These are phyloP conservation scores for Eimeria brunetti DNA, from an alignment of 169 alveolate genomes.

Conservation along the genomic window DNA sequence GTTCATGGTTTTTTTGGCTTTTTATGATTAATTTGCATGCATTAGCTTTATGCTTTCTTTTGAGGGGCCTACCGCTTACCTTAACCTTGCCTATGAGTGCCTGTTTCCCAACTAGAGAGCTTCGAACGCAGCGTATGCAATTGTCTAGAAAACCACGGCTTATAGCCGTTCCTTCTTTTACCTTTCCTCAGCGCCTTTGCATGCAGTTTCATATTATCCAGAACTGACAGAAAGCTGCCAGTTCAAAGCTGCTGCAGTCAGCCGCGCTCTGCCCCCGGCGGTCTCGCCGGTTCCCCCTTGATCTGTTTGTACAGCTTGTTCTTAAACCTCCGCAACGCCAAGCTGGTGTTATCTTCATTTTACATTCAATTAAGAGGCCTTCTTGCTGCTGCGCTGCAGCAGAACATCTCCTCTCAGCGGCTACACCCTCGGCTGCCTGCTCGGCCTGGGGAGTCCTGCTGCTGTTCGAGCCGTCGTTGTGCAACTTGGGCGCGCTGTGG, in stretches of 20 bases:
- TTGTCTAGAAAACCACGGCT: not conserved
- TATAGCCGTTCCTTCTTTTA: not conserved
- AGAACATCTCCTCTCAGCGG: not conserved
- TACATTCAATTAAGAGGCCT: not conserved
- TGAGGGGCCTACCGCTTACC: not conserved
- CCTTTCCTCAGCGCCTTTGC: not conserved
- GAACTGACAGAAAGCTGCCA: not conserved
- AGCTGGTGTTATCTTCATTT: not conserved
- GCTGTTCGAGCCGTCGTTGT: not conserved
- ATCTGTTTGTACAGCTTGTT: not conserved
- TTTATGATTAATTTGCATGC: not conserved
- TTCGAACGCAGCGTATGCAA: not conserved
- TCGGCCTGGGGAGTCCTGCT: not conserved
- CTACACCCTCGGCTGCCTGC: not conserved
- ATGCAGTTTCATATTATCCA: not conserved
- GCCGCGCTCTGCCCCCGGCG: not conserved
- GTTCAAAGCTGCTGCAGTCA: not conserved
- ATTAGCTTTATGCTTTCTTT: not conserved
- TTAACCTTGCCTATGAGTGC: not conserved
- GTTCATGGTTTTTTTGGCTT: slow-evolving; percentile 32
- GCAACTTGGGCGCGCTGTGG: not conserved
- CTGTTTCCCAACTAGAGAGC: not conserved
- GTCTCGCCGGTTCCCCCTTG: not conserved
- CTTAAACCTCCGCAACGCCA: not conserved
- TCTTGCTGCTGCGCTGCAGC: not conserved